Evolutionary conservation across 768 basidiomycete species (phyloP).

Genomic region (Rubroboletus pulcherrimus): DNA sequence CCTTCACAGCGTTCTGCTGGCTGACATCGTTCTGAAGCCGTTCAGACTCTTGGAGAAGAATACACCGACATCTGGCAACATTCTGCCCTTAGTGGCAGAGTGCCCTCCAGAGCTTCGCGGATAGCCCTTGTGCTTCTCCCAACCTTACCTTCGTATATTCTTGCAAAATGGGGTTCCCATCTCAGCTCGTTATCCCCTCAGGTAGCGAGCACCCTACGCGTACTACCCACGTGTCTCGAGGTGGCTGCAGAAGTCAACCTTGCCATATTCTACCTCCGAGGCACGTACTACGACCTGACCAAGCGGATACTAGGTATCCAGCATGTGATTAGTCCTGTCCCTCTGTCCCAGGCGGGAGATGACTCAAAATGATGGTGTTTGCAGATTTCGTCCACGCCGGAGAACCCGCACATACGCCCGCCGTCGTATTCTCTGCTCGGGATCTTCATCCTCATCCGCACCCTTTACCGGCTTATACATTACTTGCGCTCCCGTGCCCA

Average conservation of each 20-base stretch:
- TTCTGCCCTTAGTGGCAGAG: constrained; percentile 36
- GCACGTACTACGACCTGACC: constrained; percentile 71
- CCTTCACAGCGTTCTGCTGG: neutral
- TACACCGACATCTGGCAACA: constrained; percentile 84
- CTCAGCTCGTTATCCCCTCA: constrained; percentile 33
- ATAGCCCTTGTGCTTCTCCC: constrained; percentile 61
- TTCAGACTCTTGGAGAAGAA: constrained; percentile 86
- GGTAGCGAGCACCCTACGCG: constrained; percentile 30
- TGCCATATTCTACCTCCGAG: constrained; percentile 74
- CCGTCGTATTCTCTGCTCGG: constrained; percentile 89
- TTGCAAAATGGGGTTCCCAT: constrained; percentile 47
- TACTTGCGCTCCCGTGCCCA: constrained; percentile 37
- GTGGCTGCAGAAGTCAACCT: constrained; percentile 68
- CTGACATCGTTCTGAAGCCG: constrained; percentile 42
- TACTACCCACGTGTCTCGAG: constrained; percentile 51
- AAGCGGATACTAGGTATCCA: constrained; percentile 65
- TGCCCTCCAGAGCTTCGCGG: constrained; percentile 46
- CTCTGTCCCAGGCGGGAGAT: neutral
- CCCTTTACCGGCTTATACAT: constrained; percentile 56
- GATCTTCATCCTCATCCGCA: constrained; percentile 60
- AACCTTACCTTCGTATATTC: constrained; percentile 59
- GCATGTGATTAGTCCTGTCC: constrained; percentile 46
- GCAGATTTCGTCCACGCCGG: constrained; percentile 71
- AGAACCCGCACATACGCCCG: constrained; percentile 66
- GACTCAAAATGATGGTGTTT: constrained; percentile 5